These are phyloP conservation scores for Neonectria hederae DNA, from an alignment of 2,329 filamentous ascomycete genomes.

Conservation along the genomic window DNA sequence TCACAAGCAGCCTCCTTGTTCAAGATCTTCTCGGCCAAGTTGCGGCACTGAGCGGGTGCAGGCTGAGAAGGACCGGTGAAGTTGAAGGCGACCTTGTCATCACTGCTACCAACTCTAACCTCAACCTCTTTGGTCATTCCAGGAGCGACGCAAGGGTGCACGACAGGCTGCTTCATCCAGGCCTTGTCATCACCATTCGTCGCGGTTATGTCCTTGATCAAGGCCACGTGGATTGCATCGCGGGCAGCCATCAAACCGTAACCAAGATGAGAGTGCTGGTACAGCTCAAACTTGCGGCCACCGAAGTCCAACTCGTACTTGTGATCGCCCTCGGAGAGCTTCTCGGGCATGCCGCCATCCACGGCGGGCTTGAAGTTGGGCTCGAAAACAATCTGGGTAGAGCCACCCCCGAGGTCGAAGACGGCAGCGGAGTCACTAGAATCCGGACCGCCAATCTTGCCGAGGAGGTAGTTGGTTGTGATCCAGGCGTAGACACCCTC, in stretches of 20 bases:
- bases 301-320: constrained; percentile 94
- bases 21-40: constrained; percentile 88
- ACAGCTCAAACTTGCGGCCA: constrained; percentile 88
- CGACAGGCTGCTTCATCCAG: constrained; percentile 77
- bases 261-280: constrained; percentile 97
- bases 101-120: constrained; percentile 74
- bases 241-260: constrained; percentile 97
- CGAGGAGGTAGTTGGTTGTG: constrained; percentile 97
- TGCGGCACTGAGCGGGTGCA: constrained; percentile 87
- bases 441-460: constrained; percentile 95
- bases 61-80: constrained; percentile 85
- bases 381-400: constrained; percentile 98
- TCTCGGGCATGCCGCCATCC: constrained; percentile 83
- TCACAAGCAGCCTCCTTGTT: constrained; percentile 85
- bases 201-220: constrained; percentile 77
- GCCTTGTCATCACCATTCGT: constrained; percentile 66
- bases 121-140: constrained; percentile 80
- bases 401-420: constrained; percentile 95
- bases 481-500: constrained; percentile 99
- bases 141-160: constrained; percentile 87
- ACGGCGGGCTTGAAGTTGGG: constrained; percentile 83
- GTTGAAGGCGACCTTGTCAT: constrained; percentile 71
- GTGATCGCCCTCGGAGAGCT: constrained; percentile 89
- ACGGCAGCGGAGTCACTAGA: constrained; percentile 90
- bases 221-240: constrained; percentile 79